Evolutionary conservation across 73 alveolate species (phyloP).

Genomic region (Tetrahymena malaccensis): DNA sequence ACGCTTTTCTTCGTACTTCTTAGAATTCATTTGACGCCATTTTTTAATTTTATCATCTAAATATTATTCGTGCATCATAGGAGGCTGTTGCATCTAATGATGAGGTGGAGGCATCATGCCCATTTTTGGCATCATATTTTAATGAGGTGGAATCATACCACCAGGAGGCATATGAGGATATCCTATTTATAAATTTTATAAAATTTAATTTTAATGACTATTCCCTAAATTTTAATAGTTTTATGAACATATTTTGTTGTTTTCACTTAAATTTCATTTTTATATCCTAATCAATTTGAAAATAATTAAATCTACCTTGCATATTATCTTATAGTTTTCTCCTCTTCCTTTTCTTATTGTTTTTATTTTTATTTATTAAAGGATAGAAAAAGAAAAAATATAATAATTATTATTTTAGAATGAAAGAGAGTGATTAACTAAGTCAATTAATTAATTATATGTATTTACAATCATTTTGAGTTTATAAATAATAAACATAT

Average conservation of each 20-base stretch:
- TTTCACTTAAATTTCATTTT: background rate
- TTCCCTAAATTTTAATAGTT: background rate
- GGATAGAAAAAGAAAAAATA: background rate
- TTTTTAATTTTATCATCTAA: constrained; percentile 58
- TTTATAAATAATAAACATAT: too few species aligned
- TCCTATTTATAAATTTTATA: background rate
- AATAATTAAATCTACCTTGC: background rate
- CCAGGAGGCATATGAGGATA: background rate
- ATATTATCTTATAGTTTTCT: background rate
- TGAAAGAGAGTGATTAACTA: background rate
- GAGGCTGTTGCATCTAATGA: background rate
- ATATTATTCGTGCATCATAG: constrained; percentile 25
- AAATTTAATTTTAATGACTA: background rate
- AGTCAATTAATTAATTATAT: background rate
- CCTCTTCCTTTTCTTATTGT: background rate
- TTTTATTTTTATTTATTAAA: background rate
- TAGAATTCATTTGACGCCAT: constrained; percentile 64
- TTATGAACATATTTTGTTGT: background rate
- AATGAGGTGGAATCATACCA: background rate
- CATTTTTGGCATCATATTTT: background rate
- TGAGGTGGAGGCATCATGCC: background rate
- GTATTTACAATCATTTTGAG: background rate
- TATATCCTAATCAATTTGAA: background rate
- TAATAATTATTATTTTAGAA: background rate
- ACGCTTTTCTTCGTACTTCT: constrained; percentile 69